These are phyloP conservation scores for Xylariaceae sp. DNA, from an alignment of 2,329 filamentous ascomycete species.

Conservation along the genomic window DNA sequence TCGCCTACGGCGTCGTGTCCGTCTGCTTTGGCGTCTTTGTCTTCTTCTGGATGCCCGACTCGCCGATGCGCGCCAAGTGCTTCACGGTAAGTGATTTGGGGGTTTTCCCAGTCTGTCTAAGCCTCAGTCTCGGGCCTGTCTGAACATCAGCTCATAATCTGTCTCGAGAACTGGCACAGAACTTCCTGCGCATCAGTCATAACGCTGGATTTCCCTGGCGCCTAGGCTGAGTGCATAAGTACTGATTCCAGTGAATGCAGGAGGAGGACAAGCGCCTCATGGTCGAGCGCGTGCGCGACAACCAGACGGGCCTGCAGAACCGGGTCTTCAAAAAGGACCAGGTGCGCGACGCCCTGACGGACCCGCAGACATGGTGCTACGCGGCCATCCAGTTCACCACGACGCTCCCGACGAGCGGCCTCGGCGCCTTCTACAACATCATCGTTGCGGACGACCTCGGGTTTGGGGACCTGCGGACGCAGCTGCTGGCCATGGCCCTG, in stretches of 20 bases:
- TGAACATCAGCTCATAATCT: too few relatives aligned
- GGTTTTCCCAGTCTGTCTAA: too few relatives aligned
- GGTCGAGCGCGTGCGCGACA: slow-evolving; percentile 52
- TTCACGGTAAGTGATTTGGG: too few relatives aligned
- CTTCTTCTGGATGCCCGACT: slow-evolving; percentile 57
- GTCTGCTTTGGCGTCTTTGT: slow-evolving; percentile 60
- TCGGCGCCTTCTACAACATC: slow-evolving; percentile 67
- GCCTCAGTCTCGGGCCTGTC: too few relatives aligned
- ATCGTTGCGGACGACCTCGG: slow-evolving; percentile 60
- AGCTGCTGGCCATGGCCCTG: slow-evolving; percentile 67
- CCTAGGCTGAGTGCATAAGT: too few relatives aligned
- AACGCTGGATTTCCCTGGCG: too few relatives aligned
- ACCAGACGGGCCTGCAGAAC: slow-evolving; percentile 56
- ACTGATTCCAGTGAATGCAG: too few relatives aligned
- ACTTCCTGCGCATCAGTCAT: too few relatives aligned
- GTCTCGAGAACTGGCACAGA: too few relatives aligned
- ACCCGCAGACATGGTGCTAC: slow-evolving; percentile 62
- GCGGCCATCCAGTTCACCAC: slow-evolving; percentile 61
- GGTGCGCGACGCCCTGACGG: slow-evolving; percentile 44
- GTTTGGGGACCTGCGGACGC: slow-evolving; percentile 59
- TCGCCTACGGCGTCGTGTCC: slow-evolving; percentile 56
- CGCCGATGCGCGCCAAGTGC: slow-evolving; percentile 64
- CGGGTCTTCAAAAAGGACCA: slow-evolving; percentile 39
- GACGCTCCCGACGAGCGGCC: slow-evolving; percentile 63
- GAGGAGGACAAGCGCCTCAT: slow-evolving; percentile 59